These are phyloP conservation scores for Porcisia deanei DNA, from an alignment of 208 protist species.

Conservation along the genomic window DNA sequence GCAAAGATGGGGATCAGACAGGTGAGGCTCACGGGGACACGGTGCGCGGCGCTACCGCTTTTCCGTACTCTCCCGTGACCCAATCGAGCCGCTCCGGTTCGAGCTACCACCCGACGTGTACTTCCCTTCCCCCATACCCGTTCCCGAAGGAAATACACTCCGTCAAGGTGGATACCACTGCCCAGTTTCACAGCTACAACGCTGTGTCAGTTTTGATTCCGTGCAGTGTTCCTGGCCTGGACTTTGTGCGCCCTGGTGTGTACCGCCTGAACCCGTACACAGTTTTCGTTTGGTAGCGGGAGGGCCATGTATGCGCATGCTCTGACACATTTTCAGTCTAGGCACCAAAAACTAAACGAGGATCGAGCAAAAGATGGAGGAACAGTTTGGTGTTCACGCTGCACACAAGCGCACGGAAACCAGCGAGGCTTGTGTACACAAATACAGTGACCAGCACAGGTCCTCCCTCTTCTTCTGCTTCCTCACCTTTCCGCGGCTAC, in stretches of 20 bases:
- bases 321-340: background rate
- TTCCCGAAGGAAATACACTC: background rate
- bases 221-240: constrained; percentile 15
- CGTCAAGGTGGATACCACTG: background rate
- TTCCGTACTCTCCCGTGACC: background rate
- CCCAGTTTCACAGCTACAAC: background rate
- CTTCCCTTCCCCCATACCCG: constrained; percentile 6
- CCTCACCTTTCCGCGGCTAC: background rate
- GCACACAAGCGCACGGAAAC: background rate
- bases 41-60: background rate
- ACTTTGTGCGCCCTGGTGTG: constrained; percentile 24
- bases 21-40: background rate
- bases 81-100: constrained; percentile 5
- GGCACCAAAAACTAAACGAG: background rate
- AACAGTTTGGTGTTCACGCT: background rate
- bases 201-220: background rate
- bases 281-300: constrained; percentile 4
- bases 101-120: background rate
- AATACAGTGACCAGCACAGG: background rate
- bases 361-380: background rate
- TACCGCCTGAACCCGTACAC: constrained; percentile 47
- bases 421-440: background rate
- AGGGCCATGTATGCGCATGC: background rate
- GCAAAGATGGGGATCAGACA: background rate
- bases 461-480: background rate